phyloP scores from a whole-genome alignment of 345 rosid species.

The Acer saccharum region DNA sequence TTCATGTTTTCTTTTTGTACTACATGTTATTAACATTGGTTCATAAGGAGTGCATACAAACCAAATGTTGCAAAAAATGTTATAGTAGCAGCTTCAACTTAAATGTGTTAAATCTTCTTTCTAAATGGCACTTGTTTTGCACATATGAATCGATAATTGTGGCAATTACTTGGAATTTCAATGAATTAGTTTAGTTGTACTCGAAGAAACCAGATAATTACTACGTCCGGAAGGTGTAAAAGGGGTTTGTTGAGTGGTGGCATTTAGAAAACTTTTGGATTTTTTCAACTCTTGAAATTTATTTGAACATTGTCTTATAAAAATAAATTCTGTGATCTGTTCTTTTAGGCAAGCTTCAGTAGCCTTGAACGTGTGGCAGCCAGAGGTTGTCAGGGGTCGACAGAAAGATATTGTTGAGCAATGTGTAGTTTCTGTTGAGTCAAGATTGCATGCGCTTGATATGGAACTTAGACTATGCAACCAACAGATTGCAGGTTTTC shows the following conservation, averaged over 20 bases:
- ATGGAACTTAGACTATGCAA: conserved; percentile 89
- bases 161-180: neutral
- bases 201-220: neutral
- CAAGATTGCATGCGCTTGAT: conserved; percentile 55
- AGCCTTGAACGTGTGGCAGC: conserved; percentile 97
- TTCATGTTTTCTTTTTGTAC: neutral
- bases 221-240: neutral
- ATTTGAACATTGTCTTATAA: neutral
- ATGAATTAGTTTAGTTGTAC: neutral
- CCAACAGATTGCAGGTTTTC: conserved; percentile 57
- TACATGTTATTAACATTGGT: neutral
- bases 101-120: neutral
- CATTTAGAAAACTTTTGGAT: neutral
- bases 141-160: neutral
- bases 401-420: conserved; percentile 85
- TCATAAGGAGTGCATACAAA: neutral
- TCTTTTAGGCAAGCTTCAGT: conserved; percentile 81
- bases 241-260: neutral
- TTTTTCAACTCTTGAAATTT: neutral
- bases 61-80: neutral
- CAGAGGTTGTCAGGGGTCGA: conserved; percentile 61
- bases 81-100: neutral
- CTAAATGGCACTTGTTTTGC: neutral
- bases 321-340: neutral
- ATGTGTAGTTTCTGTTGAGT: conserved; percentile 65